Conservation (phyloP, 169 alveolate genomes). For the Cryptosporidium sp. region DNA sequence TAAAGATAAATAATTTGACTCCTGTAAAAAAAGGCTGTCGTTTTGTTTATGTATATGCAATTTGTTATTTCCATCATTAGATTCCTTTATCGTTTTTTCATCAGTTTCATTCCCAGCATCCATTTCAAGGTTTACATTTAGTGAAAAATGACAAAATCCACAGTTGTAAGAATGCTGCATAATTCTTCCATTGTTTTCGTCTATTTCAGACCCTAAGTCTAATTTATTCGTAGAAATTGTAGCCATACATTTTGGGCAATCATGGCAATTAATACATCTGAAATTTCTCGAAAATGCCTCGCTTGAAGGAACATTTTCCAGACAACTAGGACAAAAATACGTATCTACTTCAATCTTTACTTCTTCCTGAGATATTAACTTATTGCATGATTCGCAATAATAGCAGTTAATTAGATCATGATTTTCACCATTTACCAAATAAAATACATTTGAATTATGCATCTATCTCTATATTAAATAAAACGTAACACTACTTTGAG, state of each 20-base stretch:
- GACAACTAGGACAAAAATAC: constrained; percentile 81
- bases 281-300: constrained; percentile 81
- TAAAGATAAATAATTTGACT: constrained; percentile 2
- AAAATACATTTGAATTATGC: neutral
- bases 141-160: constrained; percentile 27
- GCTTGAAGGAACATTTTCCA: constrained; percentile 80
- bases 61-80: no score
- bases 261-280: constrained; percentile 78
- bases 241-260: constrained; percentile 81
- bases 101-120: neutral
- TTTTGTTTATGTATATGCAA: neutral
- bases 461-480: neutral
- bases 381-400: constrained; percentile 71
- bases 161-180: neutral
- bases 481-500: neutral
- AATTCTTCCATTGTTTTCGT: neutral
- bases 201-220: neutral
- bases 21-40: neutral
- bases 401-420: constrained; percentile 36
- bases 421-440: constrained; percentile 21
- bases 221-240: constrained; percentile 6
- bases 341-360: constrained; percentile 81
- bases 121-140: neutral
- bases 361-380: constrained; percentile 30
- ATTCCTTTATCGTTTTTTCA: neutral